A percentile compares a stretch with the other conserved stretches of the same genome.
phyloP scores from a whole-genome alignment of 1,284 basidiomycete species.

The Leccinum angustisporum region DNA sequence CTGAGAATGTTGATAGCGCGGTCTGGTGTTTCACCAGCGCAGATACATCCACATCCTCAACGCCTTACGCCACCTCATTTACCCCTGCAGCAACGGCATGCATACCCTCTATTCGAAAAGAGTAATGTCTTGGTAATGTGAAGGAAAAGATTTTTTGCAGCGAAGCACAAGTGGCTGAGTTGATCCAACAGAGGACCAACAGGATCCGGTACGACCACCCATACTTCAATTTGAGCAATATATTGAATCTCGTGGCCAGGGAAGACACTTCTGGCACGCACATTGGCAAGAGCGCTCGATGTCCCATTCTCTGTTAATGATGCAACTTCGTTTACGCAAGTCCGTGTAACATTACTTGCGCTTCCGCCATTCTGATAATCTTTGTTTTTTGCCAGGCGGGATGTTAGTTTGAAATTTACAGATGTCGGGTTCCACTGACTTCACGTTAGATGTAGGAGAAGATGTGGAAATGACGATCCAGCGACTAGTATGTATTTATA shows the following conservation, averaged over 20 bases:
- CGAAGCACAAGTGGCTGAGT: slow-evolving; percentile 10
- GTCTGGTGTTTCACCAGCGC: slow-evolving; percentile 48
- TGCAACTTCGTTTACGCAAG: slow-evolving; percentile 83
- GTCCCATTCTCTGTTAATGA: slow-evolving; percentile 90
- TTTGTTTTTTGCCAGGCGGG: slow-evolving; percentile 55
- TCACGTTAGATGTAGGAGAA: slow-evolving; percentile 82
- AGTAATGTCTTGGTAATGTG: slow-evolving; percentile 88
- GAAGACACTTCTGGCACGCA: slow-evolving; percentile 85
- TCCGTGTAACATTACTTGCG: slow-evolving; percentile 30
- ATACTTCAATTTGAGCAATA: background rate
- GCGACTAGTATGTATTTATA: slow-evolving; percentile 55
- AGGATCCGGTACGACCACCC: slow-evolving; percentile 59
- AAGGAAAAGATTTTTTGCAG: slow-evolving; percentile 9
- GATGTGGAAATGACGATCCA: slow-evolving; percentile 91
- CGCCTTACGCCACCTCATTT: slow-evolving; percentile 38
- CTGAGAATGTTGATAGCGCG: slow-evolving; percentile 27
- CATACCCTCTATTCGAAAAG: slow-evolving; percentile 79
- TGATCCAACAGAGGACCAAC: slow-evolving; percentile 66
- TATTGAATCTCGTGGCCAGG: slow-evolving; percentile 44
- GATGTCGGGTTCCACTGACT: slow-evolving; percentile 11
- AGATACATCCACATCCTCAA: slow-evolving; percentile 54
- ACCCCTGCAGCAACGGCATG: slow-evolving; percentile 43
- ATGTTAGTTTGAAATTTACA: slow-evolving; percentile 50
- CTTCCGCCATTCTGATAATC: slow-evolving; percentile 12
- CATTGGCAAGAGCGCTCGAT: slow-evolving; percentile 82